Conservation (phyloP, 2,329 filamentous ascomycete species). For the Talaromyces islandicus region DNA sequence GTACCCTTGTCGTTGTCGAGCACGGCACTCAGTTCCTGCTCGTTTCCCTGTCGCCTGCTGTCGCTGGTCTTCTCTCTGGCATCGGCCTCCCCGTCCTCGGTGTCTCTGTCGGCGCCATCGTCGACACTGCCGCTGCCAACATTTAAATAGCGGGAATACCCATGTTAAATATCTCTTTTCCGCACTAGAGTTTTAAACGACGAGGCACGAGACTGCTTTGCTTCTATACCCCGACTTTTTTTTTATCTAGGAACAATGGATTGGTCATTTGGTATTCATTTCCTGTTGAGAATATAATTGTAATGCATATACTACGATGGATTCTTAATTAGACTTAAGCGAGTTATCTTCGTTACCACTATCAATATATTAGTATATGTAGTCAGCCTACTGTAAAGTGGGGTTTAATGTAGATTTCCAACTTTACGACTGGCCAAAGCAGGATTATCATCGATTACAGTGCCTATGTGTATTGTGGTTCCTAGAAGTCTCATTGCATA, state of each 20-base stretch:
- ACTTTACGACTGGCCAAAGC: too few relatives aligned
- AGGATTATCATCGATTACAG: too few relatives aligned
- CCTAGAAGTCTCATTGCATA: too few relatives aligned
- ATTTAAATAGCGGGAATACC: constrained; percentile 5
- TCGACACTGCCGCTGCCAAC: constrained; percentile 15
- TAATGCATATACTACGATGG: not conserved
- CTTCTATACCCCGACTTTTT: not conserved
- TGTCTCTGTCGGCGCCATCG: constrained; percentile 21
- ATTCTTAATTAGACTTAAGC: not conserved
- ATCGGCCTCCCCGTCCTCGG: constrained; percentile 22
- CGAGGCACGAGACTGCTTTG: not conserved
- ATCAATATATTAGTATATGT: too few relatives aligned
- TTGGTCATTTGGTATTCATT: not conserved
- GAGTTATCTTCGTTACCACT: not conserved
- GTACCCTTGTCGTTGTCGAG: constrained; percentile 17
- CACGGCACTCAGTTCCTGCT: constrained; percentile 17
- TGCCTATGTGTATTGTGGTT: too few relatives aligned
- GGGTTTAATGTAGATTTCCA: too few relatives aligned
- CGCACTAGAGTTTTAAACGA: not conserved
- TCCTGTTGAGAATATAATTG: not conserved
- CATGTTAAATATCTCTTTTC: not conserved
- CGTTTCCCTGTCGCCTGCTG: constrained; percentile 17
- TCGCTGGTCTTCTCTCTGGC: constrained; percentile 17
- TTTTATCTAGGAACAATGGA: not conserved
- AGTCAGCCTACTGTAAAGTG: too few relatives aligned